These are phyloP conservation scores for Solanum chacoense DNA, from an alignment of 305 asterid genomes.

Conservation along the genomic window DNA sequence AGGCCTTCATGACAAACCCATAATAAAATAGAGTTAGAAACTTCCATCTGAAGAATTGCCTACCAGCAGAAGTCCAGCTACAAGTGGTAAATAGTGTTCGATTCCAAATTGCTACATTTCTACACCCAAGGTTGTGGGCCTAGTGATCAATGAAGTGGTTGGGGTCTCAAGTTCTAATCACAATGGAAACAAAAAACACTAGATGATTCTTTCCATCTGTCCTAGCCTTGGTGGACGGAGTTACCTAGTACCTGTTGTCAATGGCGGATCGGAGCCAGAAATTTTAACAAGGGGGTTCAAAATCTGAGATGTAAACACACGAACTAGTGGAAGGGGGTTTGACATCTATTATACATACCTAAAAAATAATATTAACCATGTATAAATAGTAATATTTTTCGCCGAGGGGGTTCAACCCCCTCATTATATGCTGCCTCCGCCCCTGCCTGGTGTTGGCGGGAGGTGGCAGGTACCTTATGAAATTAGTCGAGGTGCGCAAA, in stretches of 20 bases:
- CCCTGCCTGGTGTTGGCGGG: not conserved
- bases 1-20: conserved; percentile 35
- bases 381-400: too few species aligned
- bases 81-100: not conserved
- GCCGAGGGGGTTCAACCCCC: too few species aligned
- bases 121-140: not conserved
- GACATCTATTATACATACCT: too few species aligned
- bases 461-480: not conserved
- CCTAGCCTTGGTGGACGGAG: not conserved
- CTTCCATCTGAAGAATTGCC: not conserved
- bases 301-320: too few species aligned
- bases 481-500: not conserved
- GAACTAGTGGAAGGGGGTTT: too few species aligned
- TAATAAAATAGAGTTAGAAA: not conserved
- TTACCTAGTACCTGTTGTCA: not conserved
- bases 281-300: too few species aligned
- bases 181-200: not conserved
- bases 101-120: not conserved
- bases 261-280: too few species aligned
- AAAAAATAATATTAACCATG: too few species aligned
- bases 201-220: not conserved
- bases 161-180: not conserved
- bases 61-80: not conserved
- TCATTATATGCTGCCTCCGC: too few species aligned
- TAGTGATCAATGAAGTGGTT: not conserved